Conservation (phyloP, 108 stramenopile species). For the Parietichytrium sp. region DNA sequence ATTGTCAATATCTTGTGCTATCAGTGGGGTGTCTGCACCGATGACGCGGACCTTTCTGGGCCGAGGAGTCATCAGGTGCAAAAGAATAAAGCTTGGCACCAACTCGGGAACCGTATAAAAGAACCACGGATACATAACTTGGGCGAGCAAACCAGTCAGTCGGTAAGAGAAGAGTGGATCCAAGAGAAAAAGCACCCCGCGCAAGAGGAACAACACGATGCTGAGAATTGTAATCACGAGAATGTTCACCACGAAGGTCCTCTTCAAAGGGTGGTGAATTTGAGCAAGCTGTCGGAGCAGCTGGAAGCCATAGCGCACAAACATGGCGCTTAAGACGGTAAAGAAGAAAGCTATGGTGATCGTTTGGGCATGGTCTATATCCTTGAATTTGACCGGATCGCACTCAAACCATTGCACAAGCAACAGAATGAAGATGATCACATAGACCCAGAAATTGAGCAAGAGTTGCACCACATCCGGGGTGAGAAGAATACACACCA, state of each 20-base stretch:
- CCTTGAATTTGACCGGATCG: neutral
- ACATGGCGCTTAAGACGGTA: neutral
- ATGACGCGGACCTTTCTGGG: no score
- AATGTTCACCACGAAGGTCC: neutral
- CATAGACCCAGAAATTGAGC: constrained; percentile 37
- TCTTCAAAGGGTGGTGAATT: neutral
- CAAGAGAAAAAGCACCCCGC: constrained; percentile 21
- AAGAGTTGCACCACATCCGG: neutral
- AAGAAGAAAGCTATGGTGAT: constrained; percentile 17
- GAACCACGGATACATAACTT: constrained; percentile 37
- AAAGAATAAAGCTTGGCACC: neutral
- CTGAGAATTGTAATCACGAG: neutral
- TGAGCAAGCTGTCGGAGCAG: neutral
- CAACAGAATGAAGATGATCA: constrained; percentile 16
- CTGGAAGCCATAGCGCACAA: neutral
- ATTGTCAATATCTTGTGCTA: no score
- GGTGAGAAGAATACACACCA: constrained; percentile 4
- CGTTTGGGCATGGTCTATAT: neutral
- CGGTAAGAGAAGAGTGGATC: constrained; percentile 2
- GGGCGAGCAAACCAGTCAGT: neutral
- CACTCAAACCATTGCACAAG: constrained; percentile 21
- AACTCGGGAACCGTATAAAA: constrained; percentile 35
- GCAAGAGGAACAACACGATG: neutral
- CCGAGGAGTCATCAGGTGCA: constrained; percentile 11
- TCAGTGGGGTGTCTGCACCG: no score